These are phyloP conservation scores for Austroboletus novae-zelandiae DNA, from an alignment of 1,284 basidiomycete genomes.

Conservation along the genomic window DNA sequence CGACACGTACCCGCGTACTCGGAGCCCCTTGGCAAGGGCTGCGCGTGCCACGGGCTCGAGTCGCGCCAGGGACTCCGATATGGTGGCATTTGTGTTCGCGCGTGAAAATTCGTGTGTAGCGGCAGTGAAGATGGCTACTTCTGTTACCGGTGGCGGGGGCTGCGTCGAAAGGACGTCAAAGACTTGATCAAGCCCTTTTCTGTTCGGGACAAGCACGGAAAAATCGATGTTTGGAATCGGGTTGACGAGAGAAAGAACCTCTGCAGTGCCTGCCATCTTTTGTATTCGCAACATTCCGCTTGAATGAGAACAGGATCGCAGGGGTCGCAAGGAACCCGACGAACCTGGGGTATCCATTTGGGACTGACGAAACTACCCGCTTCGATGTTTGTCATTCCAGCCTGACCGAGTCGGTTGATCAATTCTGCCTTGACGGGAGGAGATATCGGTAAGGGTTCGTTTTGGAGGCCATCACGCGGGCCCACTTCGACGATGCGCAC, in stretches of 20 bases:
- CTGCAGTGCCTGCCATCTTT: slow-evolving; percentile 84
- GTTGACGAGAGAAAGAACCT: slow-evolving; percentile 62
- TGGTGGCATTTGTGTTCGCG: slow-evolving; percentile 83
- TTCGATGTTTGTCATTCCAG: slow-evolving; percentile 79
- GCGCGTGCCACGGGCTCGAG: slow-evolving; percentile 62
- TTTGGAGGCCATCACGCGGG: slow-evolving; percentile 91
- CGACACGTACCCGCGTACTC: slow-evolving; percentile 87
- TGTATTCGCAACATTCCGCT: too few relatives aligned
- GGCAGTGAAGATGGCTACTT: slow-evolving; percentile 88
- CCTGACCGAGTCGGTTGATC: slow-evolving; percentile 69
- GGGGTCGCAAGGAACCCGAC: slow-evolving; percentile 22
- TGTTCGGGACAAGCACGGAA: slow-evolving; percentile 86
- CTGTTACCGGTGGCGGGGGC: slow-evolving; percentile 60
- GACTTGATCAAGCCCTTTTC: slow-evolving; percentile 72
- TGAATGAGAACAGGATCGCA: not conserved
- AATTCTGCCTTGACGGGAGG: slow-evolving; percentile 79
- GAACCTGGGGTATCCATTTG: slow-evolving; percentile 90
- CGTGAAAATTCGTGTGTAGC: slow-evolving; percentile 85
- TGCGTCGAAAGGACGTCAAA: slow-evolving; percentile 47
- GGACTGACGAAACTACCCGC: slow-evolving; percentile 91
- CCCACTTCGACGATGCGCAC: slow-evolving; percentile 84
- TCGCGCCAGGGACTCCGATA: slow-evolving; percentile 69
- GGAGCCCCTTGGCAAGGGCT: slow-evolving; percentile 63
- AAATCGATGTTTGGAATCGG: slow-evolving; percentile 60
- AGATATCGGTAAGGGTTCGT: slow-evolving; percentile 77